A percentile compares a stretch with the other conserved stretches of the same genome.
Evolutionary conservation across 208 protist species (phyloP).

Genomic region (Naegleria lovaniensis): DNA sequence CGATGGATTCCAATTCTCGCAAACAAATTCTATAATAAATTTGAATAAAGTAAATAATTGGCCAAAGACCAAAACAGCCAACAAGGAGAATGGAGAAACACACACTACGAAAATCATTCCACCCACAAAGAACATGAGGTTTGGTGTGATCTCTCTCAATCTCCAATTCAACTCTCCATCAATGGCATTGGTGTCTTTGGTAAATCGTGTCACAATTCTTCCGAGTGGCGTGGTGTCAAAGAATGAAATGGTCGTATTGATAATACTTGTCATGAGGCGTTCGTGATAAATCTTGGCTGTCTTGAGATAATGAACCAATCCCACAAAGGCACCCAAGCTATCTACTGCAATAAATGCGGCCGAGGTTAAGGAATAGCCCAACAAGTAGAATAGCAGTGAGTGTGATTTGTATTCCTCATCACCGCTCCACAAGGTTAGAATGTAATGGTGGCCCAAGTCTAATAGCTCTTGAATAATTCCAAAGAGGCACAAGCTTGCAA

Average conservation of each 20-base stretch:
- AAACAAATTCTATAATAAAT: constrained; percentile 7
- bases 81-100: neutral
- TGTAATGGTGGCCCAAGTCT: neutral
- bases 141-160: neutral
- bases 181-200: constrained; percentile 48
- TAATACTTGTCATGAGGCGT: neutral
- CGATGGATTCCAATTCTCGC: constrained; percentile 26
- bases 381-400: neutral
- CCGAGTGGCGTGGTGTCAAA: constrained; percentile 62
- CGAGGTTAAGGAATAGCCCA: neutral
- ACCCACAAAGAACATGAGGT: neutral
- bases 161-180: constrained; percentile 18
- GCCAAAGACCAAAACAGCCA: neutral
- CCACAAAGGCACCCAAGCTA: neutral
- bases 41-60: neutral
- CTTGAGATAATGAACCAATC: neutral
- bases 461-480: neutral
- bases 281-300: constrained; percentile 19
- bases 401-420: neutral
- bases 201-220: constrained; percentile 58
- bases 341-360: neutral
- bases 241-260: constrained; percentile 51
- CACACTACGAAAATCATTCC: neutral
- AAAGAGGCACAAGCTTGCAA: neutral
- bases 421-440: neutral